A percentile compares a stretch with the other conserved stretches of the same genome.
Conservation (phyloP, 2,329 filamentous ascomycete genomes). For the Xylaria sp. region DNA sequence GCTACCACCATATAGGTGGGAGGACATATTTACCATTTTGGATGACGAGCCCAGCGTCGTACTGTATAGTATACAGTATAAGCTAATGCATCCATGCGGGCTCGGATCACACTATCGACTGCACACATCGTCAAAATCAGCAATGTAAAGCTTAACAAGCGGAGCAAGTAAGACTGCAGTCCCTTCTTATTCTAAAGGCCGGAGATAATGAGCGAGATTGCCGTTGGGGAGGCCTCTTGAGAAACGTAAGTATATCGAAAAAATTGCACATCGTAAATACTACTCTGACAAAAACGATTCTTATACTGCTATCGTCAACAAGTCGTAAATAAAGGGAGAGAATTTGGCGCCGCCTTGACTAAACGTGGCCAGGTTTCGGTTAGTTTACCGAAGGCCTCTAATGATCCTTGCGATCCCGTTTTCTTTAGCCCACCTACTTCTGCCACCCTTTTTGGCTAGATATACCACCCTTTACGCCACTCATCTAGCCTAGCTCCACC, state of each 20-base stretch:
- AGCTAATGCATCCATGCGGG: constrained; percentile 20
- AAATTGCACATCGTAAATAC: background rate
- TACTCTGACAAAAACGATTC: background rate
- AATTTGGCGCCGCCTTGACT: background rate
- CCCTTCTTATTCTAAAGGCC: background rate
- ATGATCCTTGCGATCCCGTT: constrained; percentile 20
- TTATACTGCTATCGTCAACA: background rate
- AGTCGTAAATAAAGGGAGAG: background rate
- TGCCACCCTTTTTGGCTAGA: no score
- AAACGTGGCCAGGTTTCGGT: background rate
- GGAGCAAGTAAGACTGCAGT: background rate
- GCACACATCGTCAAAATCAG: constrained; percentile 14
- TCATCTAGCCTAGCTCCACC: no score
- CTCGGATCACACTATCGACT: constrained; percentile 27
- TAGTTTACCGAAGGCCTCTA: constrained; percentile 8
- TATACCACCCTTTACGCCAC: no score
- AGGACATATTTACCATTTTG: background rate
- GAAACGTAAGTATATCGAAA: background rate
- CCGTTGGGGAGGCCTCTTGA: background rate
- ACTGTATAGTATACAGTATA: background rate
- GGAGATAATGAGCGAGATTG: background rate
- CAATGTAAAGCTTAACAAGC: constrained; percentile 1
- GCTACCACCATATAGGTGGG: background rate
- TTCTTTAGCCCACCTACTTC: no score
- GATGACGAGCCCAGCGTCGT: background rate